Evolutionary conservation across 176 grass and related monocot species (phyloP).

Genomic region (Melocanna baccifera): DNA sequence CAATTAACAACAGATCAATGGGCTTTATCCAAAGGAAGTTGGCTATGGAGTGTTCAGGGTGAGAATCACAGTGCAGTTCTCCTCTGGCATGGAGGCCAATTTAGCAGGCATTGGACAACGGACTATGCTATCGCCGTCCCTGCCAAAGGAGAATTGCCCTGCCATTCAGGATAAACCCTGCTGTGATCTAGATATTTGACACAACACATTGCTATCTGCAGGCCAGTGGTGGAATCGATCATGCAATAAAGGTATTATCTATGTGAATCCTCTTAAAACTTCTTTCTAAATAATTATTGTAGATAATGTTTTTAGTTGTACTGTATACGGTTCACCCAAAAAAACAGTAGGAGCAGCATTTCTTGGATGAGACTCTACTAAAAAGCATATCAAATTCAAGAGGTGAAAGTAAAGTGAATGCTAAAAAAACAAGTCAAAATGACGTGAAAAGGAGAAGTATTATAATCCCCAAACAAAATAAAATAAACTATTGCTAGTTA

Average conservation of each 20-base stretch:
- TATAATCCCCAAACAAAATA: background rate
- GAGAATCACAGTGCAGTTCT: constrained; percentile 61
- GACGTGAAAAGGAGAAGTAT: background rate
- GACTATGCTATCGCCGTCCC: background rate
- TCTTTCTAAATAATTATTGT: background rate
- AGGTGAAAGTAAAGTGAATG: background rate
- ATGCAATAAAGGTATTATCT: constrained; percentile 16
- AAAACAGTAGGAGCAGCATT: background rate
- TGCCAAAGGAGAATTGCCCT: constrained; percentile 97
- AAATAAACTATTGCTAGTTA: no score
- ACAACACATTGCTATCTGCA: background rate
- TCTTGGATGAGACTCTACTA: background rate
- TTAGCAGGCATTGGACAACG: constrained; percentile 7
- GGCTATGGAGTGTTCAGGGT: constrained; percentile 23
- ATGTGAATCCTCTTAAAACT: background rate
- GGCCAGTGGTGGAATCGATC: background rate
- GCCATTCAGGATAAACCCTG: constrained; percentile 52
- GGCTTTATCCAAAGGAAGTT: background rate
- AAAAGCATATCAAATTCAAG: background rate
- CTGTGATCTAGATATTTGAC: background rate
- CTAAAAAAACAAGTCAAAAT: background rate
- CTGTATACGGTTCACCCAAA: background rate
- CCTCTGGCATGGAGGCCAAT: constrained; percentile 49
- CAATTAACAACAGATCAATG: background rate
- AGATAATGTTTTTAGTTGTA: background rate